Evolutionary conservation across 352 stramenopile genomes (phyloP), one percentile per base, ranked within the genome.

Genomic region (Globisporangium splendens): DNA sequence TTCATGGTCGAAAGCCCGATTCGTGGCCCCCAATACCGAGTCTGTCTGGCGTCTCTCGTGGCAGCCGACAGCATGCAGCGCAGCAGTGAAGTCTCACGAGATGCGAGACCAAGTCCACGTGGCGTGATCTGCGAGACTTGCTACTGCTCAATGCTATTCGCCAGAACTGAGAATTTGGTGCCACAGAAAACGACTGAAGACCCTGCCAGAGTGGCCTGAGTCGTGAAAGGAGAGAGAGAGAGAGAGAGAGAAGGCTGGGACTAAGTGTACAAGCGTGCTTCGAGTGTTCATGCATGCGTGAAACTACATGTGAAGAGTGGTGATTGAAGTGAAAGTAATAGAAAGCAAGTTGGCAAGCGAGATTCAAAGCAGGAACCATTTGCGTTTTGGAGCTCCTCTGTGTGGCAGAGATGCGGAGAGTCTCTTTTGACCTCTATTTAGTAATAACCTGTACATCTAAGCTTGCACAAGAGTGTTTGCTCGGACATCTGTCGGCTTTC

Each of bases 61-160:
- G 39, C 5, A 10, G 3, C 12, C 39, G 39, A 44, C 39, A 12
- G 14, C 8, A 13, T 17, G 11, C 11, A 43, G 14, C 14, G 11
- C 38, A 43, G 17, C 12, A 44, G n/a, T n/a, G n/a, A 44, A 8
- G 17, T 3, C 2, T 17, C 39, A 7, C 17, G 39, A 2, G 13
- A 44, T 12, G 13, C 39, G 5, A n/a, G 39, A 15, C n/a, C n/a
- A 12, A 44, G 39, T 8, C 8, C 13, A 3, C 5, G 39, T 12
- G 39, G 49, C 28, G 39, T 39, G 21, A 8, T 49, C 20, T 49
- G 51, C 38, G 51, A 57, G 17, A 38, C 20, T 10, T 57, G 51
- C 33, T 57, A 48, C 51, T 41, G 46, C 39, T 17, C 51, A 10
- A 49, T 46, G 35, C 35, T 20, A 21, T 21, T n/a, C 5, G 17